Conservation (phyloP, 1,284 basidiomycete species). For the Exsudoporus floridanus region DNA sequence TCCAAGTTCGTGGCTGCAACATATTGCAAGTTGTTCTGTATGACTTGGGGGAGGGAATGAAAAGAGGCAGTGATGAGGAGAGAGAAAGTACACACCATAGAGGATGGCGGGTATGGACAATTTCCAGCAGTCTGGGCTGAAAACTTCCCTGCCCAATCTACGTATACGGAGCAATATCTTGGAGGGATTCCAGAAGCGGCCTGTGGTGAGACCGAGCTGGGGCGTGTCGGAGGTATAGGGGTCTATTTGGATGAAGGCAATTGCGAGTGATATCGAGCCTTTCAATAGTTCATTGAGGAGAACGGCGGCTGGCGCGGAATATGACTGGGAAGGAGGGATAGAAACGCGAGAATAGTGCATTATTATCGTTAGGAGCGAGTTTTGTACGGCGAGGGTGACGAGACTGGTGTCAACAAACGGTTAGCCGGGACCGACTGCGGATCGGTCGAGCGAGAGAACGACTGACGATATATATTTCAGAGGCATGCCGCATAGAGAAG, state of each 20-base stretch:
- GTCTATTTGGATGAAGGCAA: conserved; percentile 50
- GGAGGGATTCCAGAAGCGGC: conserved; percentile 37
- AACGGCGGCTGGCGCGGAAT: conserved; percentile 90
- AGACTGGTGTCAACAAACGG: conserved; percentile 49
- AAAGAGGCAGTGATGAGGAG: neutral
- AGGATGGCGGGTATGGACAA: conserved; percentile 80
- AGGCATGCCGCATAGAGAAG: conserved; percentile 66
- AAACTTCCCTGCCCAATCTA: conserved; percentile 49
- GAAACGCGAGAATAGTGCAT: conserved; percentile 94
- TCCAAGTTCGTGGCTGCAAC: conserved; percentile 91
- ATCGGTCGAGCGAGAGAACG: conserved; percentile 3
- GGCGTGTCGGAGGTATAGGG: conserved; percentile 30
- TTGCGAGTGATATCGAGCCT: conserved; percentile 76
- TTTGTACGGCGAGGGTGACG: conserved; percentile 90
- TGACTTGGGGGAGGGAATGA: conserved; percentile 46
- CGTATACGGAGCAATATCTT: conserved; percentile 42
- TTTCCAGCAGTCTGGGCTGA: conserved; percentile 75
- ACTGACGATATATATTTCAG: conserved; percentile 82
- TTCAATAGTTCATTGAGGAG: conserved; percentile 93
- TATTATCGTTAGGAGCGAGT: conserved; percentile 85
- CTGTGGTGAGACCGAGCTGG: conserved; percentile 25
- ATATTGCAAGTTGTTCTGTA: conserved; percentile 96
- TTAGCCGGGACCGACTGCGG: conserved; percentile 5
- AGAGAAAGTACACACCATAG: conserved; percentile 44
- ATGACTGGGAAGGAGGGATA: conserved; percentile 70